phyloP scores from a whole-genome alignment of 495 filamentous ascomycete genomes.

The Aspergillus incahuasiensis region DNA sequence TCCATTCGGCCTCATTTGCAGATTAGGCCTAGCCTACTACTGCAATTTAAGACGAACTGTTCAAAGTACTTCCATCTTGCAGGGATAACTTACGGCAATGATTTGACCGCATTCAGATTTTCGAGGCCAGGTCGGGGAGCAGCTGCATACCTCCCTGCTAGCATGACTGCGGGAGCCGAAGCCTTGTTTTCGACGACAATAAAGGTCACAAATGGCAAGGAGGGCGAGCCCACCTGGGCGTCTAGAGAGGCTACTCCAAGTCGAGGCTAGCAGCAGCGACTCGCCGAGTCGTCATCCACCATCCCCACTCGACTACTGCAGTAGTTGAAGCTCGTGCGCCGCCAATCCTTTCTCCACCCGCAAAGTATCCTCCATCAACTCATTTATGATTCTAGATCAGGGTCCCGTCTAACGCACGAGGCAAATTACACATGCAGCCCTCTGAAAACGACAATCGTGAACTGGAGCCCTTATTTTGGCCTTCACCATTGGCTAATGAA shows the following conservation, averaged over 20 bases:
- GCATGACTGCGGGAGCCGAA: neutral
- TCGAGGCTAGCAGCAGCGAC: neutral
- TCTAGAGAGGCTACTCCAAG: too few species aligned
- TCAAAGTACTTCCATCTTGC: too few species aligned
- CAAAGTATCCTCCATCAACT: conserved; percentile 23
- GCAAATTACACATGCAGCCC: conserved; percentile 33
- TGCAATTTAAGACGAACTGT: too few species aligned
- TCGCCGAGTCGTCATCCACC: conserved; percentile 11
- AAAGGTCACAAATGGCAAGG: neutral
- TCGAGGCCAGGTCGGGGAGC: neutral
- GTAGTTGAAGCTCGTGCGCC: conserved; percentile 22
- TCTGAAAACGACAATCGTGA: conserved; percentile 30
- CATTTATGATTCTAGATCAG: conserved; percentile 30
- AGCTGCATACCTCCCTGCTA: neutral
- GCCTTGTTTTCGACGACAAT: neutral
- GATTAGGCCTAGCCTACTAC: too few species aligned
- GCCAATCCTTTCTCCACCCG: conserved; percentile 29
- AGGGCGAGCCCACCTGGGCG: neutral
- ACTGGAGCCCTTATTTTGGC: conserved; percentile 20
- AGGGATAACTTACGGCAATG: too few species aligned
- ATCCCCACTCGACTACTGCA: conserved; percentile 16
- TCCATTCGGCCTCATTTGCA: too few species aligned
- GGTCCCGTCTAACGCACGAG: conserved; percentile 30
- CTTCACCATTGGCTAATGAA: conserved; percentile 21
- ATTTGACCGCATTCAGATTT: too few species aligned